Base-by-base conservation (phyloP, 2,329 filamentous ascomycete genomes). In the Didymella glomerata region DNA sequence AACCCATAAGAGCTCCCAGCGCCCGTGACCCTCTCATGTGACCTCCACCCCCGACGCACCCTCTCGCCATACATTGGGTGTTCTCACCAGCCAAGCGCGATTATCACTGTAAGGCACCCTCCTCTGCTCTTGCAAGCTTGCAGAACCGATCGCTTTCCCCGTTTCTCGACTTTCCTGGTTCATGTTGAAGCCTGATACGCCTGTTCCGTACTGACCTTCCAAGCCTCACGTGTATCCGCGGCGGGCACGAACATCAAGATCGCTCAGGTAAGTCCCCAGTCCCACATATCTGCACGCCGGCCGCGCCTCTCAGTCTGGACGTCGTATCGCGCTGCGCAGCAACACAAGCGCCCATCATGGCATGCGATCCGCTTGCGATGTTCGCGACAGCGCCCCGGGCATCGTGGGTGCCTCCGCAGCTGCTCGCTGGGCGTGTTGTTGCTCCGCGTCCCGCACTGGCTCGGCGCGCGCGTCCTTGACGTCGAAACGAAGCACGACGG, bases 401-500 rank as follows among this genome's bases (percentile, higher is more conserved):
- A 45, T 62, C 54, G 62, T 64, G 62, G 61, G 42, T 56, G 63
- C 62, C 52, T 67, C 24, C 41, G 16, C 32, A 18, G 40, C 54
- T 32, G 63, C 57, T 62, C 34, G 63, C 61, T 65, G 60, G 58
- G 54, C 45, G 62, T 41, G 38, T 44, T 64, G 52, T 59, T 64
- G 64, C 62, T 56, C 63, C 57, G 63, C 64, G 59, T 69, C 64
- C 60, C 64, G 65, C 69, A 52, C 54, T 46, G 18, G 49, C 45
- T 62, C 64, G 72, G 42, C 49, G 63, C 64, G 72, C 73, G 68
- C 69, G 68, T 64, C 62, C 56, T 66, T 64, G 49, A 64, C 65
- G 45, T 67, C 64, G 67, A 63, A 67, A 73, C 70, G 68, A 58
- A 54, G 68, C 67, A 74, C 74, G 60, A 67, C 68, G 60, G 68